phyloP scores from a whole-genome alignment of 129 eudicot species.

The Chrysanthemum makinoi region DNA sequence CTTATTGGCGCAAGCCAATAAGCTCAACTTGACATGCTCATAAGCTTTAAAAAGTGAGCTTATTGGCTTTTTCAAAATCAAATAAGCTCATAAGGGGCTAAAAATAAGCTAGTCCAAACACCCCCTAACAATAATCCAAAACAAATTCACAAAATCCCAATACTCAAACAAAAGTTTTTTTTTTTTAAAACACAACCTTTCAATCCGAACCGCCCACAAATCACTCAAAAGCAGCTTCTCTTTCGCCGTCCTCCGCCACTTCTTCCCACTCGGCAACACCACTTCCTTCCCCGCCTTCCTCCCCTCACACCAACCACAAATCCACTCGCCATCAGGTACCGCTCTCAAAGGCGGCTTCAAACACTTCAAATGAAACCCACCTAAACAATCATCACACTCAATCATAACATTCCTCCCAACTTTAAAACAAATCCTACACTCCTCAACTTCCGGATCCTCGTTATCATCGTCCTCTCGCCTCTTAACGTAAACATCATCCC shows the following conservation, averaged over 20 bases:
- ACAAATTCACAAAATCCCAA: no score
- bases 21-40: neutral
- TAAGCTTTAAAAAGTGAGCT: neutral
- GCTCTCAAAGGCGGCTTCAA: slow-evolving; percentile 73
- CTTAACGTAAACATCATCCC: slow-evolving; percentile 90
- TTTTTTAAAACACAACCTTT: slow-evolving; percentile 57
- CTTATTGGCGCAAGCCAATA: no score
- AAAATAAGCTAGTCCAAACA: no score
- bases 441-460: slow-evolving; percentile 91
- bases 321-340: slow-evolving; percentile 93
- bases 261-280: slow-evolving; percentile 51
- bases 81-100: no score
- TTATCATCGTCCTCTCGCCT: slow-evolving; percentile 79
- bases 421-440: slow-evolving; percentile 76
- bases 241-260: slow-evolving; percentile 60
- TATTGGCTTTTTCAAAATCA: no score
- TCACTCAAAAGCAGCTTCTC: slow-evolving; percentile 85
- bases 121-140: no score
- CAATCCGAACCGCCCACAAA: slow-evolving; percentile 83
- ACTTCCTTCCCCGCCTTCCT: slow-evolving; percentile 56
- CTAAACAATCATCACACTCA: slow-evolving; percentile 91
- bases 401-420: slow-evolving; percentile 61
- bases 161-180: no score
- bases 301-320: slow-evolving; percentile 70
- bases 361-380: slow-evolving; percentile 92